phyloP scores from a whole-genome alignment of 495 filamentous ascomycete genomes.

The Tuber indicum region DNA sequence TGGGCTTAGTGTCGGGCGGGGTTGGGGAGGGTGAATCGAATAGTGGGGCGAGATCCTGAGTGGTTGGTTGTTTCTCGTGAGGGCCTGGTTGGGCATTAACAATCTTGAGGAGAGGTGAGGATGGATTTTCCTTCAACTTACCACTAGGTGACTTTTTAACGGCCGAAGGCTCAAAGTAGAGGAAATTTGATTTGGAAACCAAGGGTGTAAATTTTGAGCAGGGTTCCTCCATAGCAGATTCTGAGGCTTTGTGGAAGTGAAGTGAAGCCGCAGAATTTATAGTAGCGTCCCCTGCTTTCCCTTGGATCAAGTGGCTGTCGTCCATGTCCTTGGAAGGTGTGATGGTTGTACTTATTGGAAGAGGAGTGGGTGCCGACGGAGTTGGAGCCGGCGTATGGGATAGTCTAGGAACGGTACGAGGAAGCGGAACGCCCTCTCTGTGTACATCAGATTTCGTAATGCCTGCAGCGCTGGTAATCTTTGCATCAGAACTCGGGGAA shows the following conservation, averaged over 20 bases:
- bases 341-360: background rate
- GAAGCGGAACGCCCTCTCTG: background rate
- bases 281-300: background rate
- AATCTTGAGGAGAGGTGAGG: background rate
- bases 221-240: background rate
- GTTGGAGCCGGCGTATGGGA: background rate
- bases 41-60: background rate
- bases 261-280: background rate
- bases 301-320: background rate
- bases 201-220: constrained; percentile 2
- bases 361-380: background rate
- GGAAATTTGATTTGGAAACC: constrained; percentile 25
- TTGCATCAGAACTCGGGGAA: background rate
- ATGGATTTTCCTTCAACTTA: background rate
- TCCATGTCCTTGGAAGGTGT: background rate
- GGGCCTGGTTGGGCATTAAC: background rate
- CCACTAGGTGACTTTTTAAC: background rate
- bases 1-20: background rate
- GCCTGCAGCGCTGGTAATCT: background rate
- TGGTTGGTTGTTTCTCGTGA: background rate
- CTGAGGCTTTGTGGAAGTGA: background rate
- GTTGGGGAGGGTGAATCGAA: background rate
- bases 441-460: background rate
- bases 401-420: background rate
- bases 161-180: constrained; percentile 26